A percentile compares a stretch with the other conserved stretches of the same genome.
Evolutionary conservation across 2,329 filamentous ascomycete genomes (phyloP).

Genomic region (Pseudohalonectria lignicola): DNA sequence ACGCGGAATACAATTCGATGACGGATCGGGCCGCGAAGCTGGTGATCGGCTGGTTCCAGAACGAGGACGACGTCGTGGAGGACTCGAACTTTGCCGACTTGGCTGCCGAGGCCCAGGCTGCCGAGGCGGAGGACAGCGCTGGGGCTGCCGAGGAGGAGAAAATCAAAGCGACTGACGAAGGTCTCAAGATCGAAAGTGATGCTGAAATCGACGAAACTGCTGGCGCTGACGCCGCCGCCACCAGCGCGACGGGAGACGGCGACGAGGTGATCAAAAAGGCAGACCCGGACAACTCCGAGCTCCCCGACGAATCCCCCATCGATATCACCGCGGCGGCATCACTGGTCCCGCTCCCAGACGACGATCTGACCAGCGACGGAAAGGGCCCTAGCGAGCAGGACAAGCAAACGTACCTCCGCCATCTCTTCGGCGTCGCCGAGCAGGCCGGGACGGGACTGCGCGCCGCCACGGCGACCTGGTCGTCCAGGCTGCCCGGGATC

Average conservation of each 20-base stretch:
- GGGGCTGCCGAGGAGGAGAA: slow-evolving; percentile 6
- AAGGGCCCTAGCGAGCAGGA: slow-evolving; percentile 18
- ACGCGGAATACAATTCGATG: slow-evolving; percentile 54
- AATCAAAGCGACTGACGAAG: slow-evolving; percentile 8
- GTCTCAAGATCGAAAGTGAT: slow-evolving; percentile 6
- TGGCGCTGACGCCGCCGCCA: neutral
- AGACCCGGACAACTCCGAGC: slow-evolving; percentile 21
- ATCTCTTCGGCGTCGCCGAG: slow-evolving; percentile 37
- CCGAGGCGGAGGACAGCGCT: slow-evolving; percentile 5
- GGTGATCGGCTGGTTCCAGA: slow-evolving; percentile 45
- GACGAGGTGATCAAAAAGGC: too few relatives aligned
- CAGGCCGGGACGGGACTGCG: slow-evolving; percentile 33
- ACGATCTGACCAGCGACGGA: slow-evolving; percentile 19
- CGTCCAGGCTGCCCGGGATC: slow-evolving; percentile 28
- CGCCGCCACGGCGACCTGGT: slow-evolving; percentile 6
- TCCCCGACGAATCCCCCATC: slow-evolving; percentile 35
- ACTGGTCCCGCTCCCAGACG: slow-evolving; percentile 33
- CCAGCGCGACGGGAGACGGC: slow-evolving; percentile 6
- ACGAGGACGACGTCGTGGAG: slow-evolving; percentile 31
- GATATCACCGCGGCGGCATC: slow-evolving; percentile 42
- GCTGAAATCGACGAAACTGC: neutral
- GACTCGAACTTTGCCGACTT: slow-evolving; percentile 20
- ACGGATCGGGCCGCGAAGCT: slow-evolving; percentile 45
- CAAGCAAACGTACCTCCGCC: slow-evolving; percentile 31
- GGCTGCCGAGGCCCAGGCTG: slow-evolving; percentile 10